Base-by-base conservation (phyloP, 768 basidiomycete genomes). In the Floccularia luteovirens region DNA sequence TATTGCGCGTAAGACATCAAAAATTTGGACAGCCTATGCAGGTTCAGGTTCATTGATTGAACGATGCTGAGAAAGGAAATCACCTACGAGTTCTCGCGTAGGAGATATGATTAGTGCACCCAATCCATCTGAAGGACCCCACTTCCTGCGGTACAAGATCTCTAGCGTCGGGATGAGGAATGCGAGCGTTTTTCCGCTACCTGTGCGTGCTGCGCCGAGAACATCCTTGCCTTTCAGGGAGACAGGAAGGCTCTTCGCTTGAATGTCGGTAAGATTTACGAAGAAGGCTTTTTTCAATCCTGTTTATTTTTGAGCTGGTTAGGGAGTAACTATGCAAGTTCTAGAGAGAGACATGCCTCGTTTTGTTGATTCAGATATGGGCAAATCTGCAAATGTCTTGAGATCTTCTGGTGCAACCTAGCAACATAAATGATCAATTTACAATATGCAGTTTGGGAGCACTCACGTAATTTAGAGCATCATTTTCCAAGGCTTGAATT, bases 21-120 rank as follows among this genome's bases (percentile, higher is more conserved):
- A 99, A 43, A 97, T 99, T 69, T 99, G 96, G 13, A 98, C 88
- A 1, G 94, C 94, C 90, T 92, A n/a, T n/a, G n/a, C n/a, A n/a
- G n/a, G n/a, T 19, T 22, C 21, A 23, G 24, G n/a, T 28, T 17
- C 22, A 40, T 35, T 24, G 47, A 22, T 21, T 5, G 12, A 17
- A 21, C 22, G 2, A 8, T 24, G 20, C 38, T 16, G 0, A 14
- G 33, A 23, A 44, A 31, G 33, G 4, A 14, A 38, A 10, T 12
- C 11, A 68, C 82, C 36, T 51, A 91, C 90, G 48, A 97, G 62
- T 60, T 98, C 94, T 32, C 93, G 72, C 2, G 94, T 97, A 3
- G 94, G 94, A 1, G 89, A 91, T 39, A 99, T 88, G 46, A 98
- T 79, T 35, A 99, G 60, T 1, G 92, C 94, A 5, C 94, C 93